Base-by-base conservation (phyloP, 2,329 filamentous ascomycete genomes). In the Aspergillus novofumigatus region DNA sequence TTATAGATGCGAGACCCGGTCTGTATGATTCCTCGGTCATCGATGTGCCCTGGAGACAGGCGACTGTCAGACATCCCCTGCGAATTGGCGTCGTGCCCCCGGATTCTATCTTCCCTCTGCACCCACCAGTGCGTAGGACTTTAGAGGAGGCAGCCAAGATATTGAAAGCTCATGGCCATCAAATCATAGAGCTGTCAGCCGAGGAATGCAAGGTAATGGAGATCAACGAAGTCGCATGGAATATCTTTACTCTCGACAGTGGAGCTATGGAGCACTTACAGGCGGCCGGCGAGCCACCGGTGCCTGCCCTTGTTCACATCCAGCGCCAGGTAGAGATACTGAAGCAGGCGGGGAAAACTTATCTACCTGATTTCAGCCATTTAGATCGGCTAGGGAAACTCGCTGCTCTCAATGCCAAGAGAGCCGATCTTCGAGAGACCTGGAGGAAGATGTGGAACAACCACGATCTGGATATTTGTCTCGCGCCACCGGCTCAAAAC, bases 41-140 rank as follows among this genome's bases (percentile, higher is more conserved):
- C 20, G 63, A 65, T 42, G 52, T 65, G 21, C 63, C 63, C 1
- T 65, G 63, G 63, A 53, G 63, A 51, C 42, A 55, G n/a, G 60
- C 62, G 17, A 42, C 52, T 14, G 50, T 29, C 10, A 61, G 60
- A 45, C 54, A 53, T 17, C 56, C 61, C 21, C 57, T 83, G 2
- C 72, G 73, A 0, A 78, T 85, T 41, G 82, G 82, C 0, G 59
- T 83, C 5, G 65, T 81, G 10, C 59, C 75, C 2, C 77, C 79
- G 48, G 78, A 81, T 59, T 71, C 75, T 0, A 67, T 75, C 3
- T 77, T 78, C 29, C 79, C 79, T 2, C 65, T 83, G 0, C 80
- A 82, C 11, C 81, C 82, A 0, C 77, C 81, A 0, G 74, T 83
- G 3, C 71, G 69, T 0, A 72, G 78, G 3, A 69, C 76, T 0